Base-by-base conservation (phyloP, 2,329 filamentous ascomycete species). In the Botryotinia calthae region DNA sequence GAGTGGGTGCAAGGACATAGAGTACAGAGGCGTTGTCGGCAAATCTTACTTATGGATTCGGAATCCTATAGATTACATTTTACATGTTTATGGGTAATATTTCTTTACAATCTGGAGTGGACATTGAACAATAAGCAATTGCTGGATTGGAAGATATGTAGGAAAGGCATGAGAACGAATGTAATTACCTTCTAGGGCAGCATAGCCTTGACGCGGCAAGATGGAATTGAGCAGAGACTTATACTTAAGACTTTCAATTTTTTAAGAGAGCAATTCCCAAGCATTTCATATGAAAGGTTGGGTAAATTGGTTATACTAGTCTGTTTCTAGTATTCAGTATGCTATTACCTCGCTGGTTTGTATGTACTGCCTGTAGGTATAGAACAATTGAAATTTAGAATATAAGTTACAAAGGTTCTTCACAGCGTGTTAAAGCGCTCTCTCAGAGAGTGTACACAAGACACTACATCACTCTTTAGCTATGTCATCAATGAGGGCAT, bases 151-250 rank as follows among this genome's bases (percentile, higher is more conserved):
- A 12, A 40, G 8, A 7, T 40, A 7, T 51, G 1, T 20, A 8
- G 16, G 61, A 63, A 8, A 44, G 40, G 6, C 7, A 31, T n/a
- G 25, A 44, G n/a, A 63, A 63, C 20, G 8, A 1, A 28, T 40
- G 2, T 20, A 9, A 5, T 42, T 1, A 10, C 20, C 8, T 12
- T 7, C 9, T 42, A 2, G 0, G 5, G 7, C 1, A 14, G 34
- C 25, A 62, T 9, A n/a, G 20, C 37, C 34, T 7, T n/a, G 25
- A 42, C 2, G 61, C 16, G 1, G 4, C 1, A n/a, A 16, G 2
- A 42, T 28, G 28, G 6, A 40, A 42, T 16, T 22, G 37, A 44
- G 16, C 37, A 7, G 16, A 25, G 25, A n/a, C 3, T 20, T 7
- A n/a, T n/a, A 62, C 2, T 18, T 14, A n/a, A n/a, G 12, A 54